A percentile compares a stretch with the other conserved stretches of the same genome.
Evolutionary conservation across 495 filamentous ascomycete genomes (phyloP).

Genomic region (Daldinia loculata): DNA sequence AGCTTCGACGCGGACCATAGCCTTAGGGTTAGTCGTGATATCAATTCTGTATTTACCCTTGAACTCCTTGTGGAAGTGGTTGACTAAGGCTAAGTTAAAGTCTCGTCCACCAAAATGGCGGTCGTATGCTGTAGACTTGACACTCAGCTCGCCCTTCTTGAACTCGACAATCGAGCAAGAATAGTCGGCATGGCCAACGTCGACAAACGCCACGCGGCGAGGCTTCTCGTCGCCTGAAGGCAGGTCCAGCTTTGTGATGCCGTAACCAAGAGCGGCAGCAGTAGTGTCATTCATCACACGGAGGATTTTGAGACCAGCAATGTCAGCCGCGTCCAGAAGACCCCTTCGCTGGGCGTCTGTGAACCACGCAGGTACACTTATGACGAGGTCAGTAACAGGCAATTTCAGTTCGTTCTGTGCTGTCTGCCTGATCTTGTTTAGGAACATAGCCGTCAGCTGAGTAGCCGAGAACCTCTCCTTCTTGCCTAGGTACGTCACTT

Average conservation of each 20-base stretch:
- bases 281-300: conserved; percentile 98
- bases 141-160: conserved; percentile 93
- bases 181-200: conserved; percentile 97
- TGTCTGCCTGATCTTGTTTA: conserved; percentile 92
- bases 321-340: conserved; percentile 91
- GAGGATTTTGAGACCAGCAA: conserved; percentile 91
- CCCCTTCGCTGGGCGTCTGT: conserved; percentile 90
- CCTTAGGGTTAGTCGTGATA: conserved; percentile 88
- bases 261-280: conserved; percentile 93
- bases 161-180: conserved; percentile 95
- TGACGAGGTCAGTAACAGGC: conserved; percentile 92
- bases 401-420: conserved; percentile 87
- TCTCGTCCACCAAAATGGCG: conserved; percentile 97
- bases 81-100: conserved; percentile 93
- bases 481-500: conserved; percentile 92
- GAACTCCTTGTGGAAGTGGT: conserved; percentile 95
- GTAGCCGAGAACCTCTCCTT: conserved; percentile 92
- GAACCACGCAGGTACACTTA: conserved; percentile 97
- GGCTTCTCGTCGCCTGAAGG: conserved; percentile 91
- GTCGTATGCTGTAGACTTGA: conserved; percentile 92
- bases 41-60: conserved; percentile 91
- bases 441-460: conserved; percentile 92
- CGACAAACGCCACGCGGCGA: conserved; percentile 88
- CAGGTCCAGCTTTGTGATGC: conserved; percentile 96
- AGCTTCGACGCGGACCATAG: conserved; percentile 81